Evolutionary conservation across 176 grass and related monocot species (phyloP), one percentile per base, ranked within the genome.

Genomic region (Oryza longistaminata): DNA sequence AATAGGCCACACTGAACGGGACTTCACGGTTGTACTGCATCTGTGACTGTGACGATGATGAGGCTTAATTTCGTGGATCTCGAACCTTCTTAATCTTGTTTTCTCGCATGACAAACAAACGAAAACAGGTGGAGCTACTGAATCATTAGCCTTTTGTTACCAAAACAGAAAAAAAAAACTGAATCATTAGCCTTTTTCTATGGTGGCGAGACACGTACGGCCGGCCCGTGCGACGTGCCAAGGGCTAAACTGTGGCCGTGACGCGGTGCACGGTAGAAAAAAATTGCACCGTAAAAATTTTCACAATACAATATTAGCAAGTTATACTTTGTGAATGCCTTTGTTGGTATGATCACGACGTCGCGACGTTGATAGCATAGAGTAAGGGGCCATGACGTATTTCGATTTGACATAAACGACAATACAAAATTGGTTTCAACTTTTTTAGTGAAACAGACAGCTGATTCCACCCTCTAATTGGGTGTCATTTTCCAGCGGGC

Each of bases 231-330:
- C 76, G 7, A 10, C 21, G 26, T 39, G 76, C 75, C 53, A 72
- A 71, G 13, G 34, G 75, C 17, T 55, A 5, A 31, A 31, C 29
- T 31, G 29, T 31, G 29, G 29, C 2, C 16, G 75, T 0, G 85
- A 74, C 70, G 77, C 70, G 70, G 70, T 75, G 85, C 55, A 81
- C 46, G 80, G 35, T 3, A 44, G 4, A 29, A 29, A 16, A 64
- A 19, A 39, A 9, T 22, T 40, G 33, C 7, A 37, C 55, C 7
- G 35, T 4, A 9, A 52, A 1, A 52, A 31, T 31, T 31, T 2
- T 31, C 29, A 31, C 29, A 2, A 31, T 0, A 31, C 29, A 31
- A 31, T 31, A 31, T 31, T 31, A 31, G 29, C 29, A 31, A 31
- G 39, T 40, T 40, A 40, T 8, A 7, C 39, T 8, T 40, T 40